Evolutionary conservation across 495 filamentous ascomycete genomes (phyloP), one percentile per base, ranked within the genome.

Genomic region (Glonium stellatum): DNA sequence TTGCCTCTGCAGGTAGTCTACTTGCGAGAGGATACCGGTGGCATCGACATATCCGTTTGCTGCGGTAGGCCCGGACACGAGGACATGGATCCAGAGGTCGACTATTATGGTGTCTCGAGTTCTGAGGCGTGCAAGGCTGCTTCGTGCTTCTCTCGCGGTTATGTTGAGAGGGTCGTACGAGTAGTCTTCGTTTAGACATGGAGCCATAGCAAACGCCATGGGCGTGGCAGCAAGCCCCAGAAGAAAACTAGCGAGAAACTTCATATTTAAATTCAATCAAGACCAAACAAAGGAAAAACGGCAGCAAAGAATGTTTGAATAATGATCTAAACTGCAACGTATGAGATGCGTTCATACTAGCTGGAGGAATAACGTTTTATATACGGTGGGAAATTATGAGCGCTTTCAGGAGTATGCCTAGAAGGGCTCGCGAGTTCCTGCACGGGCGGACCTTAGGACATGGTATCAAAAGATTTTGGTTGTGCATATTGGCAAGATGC

Each of bases 51-150:
- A 55, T 34, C 53, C 53, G 22, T 55, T 31, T 5, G 53, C 58
- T 5, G 18, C 27, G 19, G 58, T 42, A 15, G 47, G 25, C 1
- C 51, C 53, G 39, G 62, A 23, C 0, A 55, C 50, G 34, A 69
- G 54, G 34, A 69, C 18, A 44, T 69, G 66, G 35, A 62, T 49
- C 49, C 59, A 69, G 21, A 61, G 54, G 12, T 63, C 59, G 59
- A 69, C 49, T 2, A 9, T 55, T 13, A 47, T 36, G 5, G 31
- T 50, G 31, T 59, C 57, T n/a, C 57, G 62, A n/a, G 39, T 57
- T 1, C 53, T 23, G 1, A 64, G 44, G 5, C 22, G 37, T 51
- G 59, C n/a, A 64, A 42, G 22, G 11, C 37, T 34, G 44, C 41
- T 19, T 50, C 18, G 31, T 31, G 25, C 36, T 22, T 60, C n/a